phyloP scores from a whole-genome alignment of 2,329 filamentous ascomycete species.

The Metarhizium brunneum region DNA sequence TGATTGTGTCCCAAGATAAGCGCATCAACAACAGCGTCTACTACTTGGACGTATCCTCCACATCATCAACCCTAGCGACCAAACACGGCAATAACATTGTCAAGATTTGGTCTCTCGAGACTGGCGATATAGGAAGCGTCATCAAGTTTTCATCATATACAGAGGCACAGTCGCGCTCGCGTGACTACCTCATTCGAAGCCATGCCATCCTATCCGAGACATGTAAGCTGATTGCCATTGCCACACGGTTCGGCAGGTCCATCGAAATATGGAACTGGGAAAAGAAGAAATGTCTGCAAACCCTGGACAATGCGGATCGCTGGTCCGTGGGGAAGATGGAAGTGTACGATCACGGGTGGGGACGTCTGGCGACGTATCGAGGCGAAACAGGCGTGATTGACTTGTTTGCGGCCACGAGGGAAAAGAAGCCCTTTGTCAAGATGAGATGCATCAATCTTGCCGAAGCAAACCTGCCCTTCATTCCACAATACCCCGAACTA shows the following conservation, averaged over 20 bases:
- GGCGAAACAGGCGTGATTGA: constrained; percentile 22
- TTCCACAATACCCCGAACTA: constrained; percentile 30
- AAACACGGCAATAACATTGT: constrained; percentile 58
- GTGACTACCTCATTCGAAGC: constrained; percentile 33
- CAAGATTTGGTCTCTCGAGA: constrained; percentile 80
- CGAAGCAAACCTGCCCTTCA: constrained; percentile 24
- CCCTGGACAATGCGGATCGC: constrained; percentile 26
- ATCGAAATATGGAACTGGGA: constrained; percentile 32
- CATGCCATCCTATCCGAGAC: constrained; percentile 31
- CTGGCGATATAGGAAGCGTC: constrained; percentile 59
- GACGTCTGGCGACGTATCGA: constrained; percentile 25
- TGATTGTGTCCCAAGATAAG: constrained; percentile 17
- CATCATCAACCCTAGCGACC: constrained; percentile 24
- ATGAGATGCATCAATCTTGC: constrained; percentile 24
- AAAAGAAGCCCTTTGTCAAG: constrained; percentile 28
- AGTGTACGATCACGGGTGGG: constrained; percentile 22
- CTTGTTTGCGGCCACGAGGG: constrained; percentile 20
- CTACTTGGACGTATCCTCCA: constrained; percentile 26
- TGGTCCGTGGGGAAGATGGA: constrained; percentile 28
- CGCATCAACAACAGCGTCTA: constrained; percentile 22
- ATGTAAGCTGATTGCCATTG: constrained; percentile 26
- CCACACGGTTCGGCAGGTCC: constrained; percentile 28
- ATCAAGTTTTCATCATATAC: constrained; percentile 31
- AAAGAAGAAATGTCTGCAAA: constrained; percentile 28
- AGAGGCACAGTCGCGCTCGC: constrained; percentile 26